Conservation (phyloP, 2,329 filamentous ascomycete species). For the Xylaria hypoxylon region DNA sequence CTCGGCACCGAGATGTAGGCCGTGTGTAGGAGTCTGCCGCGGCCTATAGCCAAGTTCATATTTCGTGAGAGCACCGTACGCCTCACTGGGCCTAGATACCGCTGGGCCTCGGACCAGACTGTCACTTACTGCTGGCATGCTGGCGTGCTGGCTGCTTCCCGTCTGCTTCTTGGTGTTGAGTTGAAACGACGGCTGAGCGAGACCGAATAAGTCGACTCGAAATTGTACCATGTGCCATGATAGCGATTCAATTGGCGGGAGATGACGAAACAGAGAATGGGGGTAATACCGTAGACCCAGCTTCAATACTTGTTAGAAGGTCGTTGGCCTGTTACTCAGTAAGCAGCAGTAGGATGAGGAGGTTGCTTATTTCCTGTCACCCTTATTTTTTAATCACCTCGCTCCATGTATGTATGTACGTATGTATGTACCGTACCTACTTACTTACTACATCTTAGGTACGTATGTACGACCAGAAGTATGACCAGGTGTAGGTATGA, state of each 20-base stretch:
- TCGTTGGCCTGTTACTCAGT: neutral
- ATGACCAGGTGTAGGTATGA: neutral
- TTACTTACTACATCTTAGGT: too few species aligned
- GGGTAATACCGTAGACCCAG: neutral
- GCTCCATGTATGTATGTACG: neutral
- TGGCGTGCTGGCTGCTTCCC: neutral
- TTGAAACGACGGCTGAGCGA: neutral
- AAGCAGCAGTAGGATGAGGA: neutral
- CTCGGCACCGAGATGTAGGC: slow-evolving; percentile 36
- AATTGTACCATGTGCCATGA: neutral
- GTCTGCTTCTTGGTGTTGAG: neutral
- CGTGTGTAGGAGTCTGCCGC: neutral
- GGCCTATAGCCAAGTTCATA: neutral
- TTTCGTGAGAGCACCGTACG: neutral
- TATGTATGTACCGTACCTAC: too few species aligned
- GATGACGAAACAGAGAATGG: too few species aligned
- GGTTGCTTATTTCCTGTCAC: slow-evolving; percentile 14
- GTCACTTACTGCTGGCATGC: neutral
- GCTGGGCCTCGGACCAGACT: neutral
- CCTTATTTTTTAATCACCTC: neutral
- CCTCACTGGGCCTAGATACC: neutral
- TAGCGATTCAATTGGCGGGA: neutral
- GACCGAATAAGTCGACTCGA: neutral
- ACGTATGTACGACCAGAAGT: neutral
- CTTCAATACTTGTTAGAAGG: neutral